Base-by-base conservation (phyloP, 176 grass and related monocot genomes). In the Pontederia paniculata region DNA sequence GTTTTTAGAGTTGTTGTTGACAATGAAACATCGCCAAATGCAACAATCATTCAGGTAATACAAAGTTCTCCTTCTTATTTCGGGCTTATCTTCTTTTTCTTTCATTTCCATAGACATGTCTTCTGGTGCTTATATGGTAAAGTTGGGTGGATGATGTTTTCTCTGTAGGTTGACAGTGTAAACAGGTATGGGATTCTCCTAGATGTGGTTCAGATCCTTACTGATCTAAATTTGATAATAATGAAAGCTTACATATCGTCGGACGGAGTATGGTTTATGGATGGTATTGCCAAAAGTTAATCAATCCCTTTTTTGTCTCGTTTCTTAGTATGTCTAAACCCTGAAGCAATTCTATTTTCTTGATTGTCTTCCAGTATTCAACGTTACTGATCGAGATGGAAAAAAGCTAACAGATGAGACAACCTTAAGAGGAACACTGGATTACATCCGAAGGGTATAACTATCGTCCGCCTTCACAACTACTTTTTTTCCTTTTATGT, bases 181-280 rank as follows among this genome's bases (percentile, higher is more conserved):
- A 67, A 67, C 17, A 67, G 53, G 16, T 50, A 67, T 43, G 50
- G 64, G 10, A 67, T 67, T 43, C 64, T 67, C 8, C 48, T 67
- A 10, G 49, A 67, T 20, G 64, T 67, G 9, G 64, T 67, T 21
- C 64, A 54, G 53, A 31, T 67, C 9, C 64, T 67, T 17, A 67
- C 64, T 19, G 49, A 67, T 43, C 64, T 67, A 2, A 54, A 67
- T 31, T 25, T 67, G 13, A 44, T 44, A 1, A 54, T 67, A n/a
- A 53, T 12, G 2, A 67, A 67, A 11, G 64, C 64, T 6, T 67
- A 67, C 11, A 52, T 54, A 19, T 67, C 64, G 16, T 67, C 64
- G 16, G 64, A 67, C 17, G 64, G 50, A 50, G 53, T 9, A 41
- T 67, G 64, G 64, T 67, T 67, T 28, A 67, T 67, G 64, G 50